Percentiles rank a stretch among this genome's conserved stretches.
Evolutionary conservation across 345 rosid species (phyloP).

Genomic region (Moringa oleifera): DNA sequence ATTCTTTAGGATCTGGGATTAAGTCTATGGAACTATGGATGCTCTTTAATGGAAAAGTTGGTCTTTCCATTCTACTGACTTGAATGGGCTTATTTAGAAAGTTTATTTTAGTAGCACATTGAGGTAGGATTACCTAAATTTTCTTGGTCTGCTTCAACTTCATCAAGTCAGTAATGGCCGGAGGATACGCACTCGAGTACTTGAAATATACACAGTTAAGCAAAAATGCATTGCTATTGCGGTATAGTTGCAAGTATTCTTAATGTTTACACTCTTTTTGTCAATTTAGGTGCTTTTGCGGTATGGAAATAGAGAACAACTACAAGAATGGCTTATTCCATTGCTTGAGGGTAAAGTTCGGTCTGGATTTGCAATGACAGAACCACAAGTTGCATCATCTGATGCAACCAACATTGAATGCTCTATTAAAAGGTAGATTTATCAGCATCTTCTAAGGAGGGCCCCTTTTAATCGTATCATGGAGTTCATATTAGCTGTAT

Average conservation of each 20-base stretch:
- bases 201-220: neutral
- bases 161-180: no score
- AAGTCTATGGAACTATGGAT: neutral
- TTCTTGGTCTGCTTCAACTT: neutral
- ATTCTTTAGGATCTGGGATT: neutral
- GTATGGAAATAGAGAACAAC: slow-evolving; percentile 87
- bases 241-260: neutral
- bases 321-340: slow-evolving; percentile 82
- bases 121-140: neutral
- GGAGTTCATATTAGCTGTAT: neutral
- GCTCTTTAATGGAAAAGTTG: neutral
- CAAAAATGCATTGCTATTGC: neutral
- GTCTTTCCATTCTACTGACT: neutral
- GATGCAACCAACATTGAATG: slow-evolving; percentile 98
- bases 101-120: neutral
- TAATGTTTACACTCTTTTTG: neutral
- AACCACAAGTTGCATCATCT: slow-evolving; percentile 97
- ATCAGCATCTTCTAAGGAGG: neutral
- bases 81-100: neutral
- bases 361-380: slow-evolving; percentile 99
- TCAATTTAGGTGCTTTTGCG: slow-evolving; percentile 68
- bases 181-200: neutral
- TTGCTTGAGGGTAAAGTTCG: slow-evolving; percentile 89
- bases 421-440: slow-evolving; percentile 67
- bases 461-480: neutral